These are phyloP conservation scores for Golubevia pallescens DNA, from an alignment of 1,284 basidiomycete species.

Conservation along the genomic window DNA sequence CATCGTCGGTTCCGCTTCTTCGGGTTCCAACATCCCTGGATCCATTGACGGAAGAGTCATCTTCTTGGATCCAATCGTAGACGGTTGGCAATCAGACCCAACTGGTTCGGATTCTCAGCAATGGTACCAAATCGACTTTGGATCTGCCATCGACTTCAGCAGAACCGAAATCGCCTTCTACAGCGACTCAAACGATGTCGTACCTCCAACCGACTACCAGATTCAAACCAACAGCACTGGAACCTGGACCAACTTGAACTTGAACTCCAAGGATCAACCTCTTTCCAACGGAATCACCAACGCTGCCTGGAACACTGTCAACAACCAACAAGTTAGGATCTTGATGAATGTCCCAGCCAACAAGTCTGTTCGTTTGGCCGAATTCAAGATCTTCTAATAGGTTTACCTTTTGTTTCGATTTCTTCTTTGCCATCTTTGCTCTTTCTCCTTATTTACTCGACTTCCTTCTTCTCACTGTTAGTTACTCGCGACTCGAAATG, in stretches of 20 bases:
- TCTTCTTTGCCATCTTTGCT: no score
- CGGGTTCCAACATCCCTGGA: background rate
- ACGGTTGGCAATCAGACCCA: slow-evolving; percentile 8
- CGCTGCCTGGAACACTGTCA: background rate
- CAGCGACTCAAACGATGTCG: slow-evolving; percentile 1
- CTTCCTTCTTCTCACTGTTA: no score
- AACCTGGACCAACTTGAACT: background rate
- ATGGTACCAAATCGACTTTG: slow-evolving; percentile 10
- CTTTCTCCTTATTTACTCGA: no score
- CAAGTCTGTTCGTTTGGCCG: background rate
- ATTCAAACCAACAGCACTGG: background rate
- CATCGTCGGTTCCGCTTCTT: background rate
- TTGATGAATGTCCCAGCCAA: background rate
- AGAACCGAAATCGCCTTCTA: slow-evolving; percentile 7
- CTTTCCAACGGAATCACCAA: background rate
- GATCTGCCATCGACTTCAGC: background rate
- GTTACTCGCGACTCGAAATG: no score
- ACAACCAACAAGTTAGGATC: background rate
- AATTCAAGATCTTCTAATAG: background rate
- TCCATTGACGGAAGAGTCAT: slow-evolving; percentile 7
- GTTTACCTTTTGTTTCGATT: no score
- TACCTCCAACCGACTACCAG: background rate
- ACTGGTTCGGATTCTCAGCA: slow-evolving; percentile 2
- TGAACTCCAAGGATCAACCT: background rate
- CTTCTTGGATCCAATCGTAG: slow-evolving; percentile 1